phyloP scores from a whole-genome alignment of 805 yeast species.

The Wickerhamiella vanderwaltii region DNA sequence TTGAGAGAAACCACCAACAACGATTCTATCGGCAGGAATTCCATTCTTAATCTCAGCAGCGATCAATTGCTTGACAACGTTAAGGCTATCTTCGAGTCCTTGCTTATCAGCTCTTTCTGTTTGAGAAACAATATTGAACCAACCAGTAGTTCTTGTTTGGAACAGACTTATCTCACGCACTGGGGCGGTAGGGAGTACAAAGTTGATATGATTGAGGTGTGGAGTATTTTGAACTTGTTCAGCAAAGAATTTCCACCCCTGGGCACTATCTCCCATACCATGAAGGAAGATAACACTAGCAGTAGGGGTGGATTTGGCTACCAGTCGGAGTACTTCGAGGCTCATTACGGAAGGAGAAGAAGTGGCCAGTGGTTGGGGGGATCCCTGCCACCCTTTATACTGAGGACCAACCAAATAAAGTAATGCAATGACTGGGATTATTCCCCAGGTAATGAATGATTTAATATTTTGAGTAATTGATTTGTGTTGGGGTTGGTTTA shows the following conservation, averaged over 20 bases:
- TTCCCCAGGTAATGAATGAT: too few relatives aligned
- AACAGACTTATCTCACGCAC: conserved; percentile 50
- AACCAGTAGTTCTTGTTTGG: conserved; percentile 60
- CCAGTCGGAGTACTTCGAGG: not conserved
- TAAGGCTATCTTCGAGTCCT: conserved; percentile 29
- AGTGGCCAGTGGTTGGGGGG: not conserved
- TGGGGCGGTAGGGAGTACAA: conserved; percentile 90
- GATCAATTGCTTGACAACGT: conserved; percentile 23
- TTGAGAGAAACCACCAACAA: conserved; percentile 91
- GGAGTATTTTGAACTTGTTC: conserved; percentile 37
- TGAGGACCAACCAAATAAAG: too few relatives aligned
- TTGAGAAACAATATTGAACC: conserved; percentile 59
- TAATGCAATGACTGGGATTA: too few relatives aligned
- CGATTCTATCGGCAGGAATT: conserved; percentile 37
- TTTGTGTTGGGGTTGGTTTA: too few relatives aligned
- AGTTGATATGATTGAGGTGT: conserved; percentile 45
- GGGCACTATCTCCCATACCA: conserved; percentile 85
- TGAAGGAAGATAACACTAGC: conserved; percentile 52
- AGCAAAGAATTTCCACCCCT: conserved; percentile 79
- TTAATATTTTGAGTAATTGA: too few relatives aligned
- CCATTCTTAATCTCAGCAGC: conserved; percentile 27
- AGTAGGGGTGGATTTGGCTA: not conserved
- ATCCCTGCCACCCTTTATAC: too few relatives aligned
- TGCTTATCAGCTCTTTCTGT: conserved; percentile 13
- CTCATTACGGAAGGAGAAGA: not conserved